These are phyloP conservation scores for Vigna trinervia DNA, from an alignment of 306 rosid genomes.

Conservation along the genomic window DNA sequence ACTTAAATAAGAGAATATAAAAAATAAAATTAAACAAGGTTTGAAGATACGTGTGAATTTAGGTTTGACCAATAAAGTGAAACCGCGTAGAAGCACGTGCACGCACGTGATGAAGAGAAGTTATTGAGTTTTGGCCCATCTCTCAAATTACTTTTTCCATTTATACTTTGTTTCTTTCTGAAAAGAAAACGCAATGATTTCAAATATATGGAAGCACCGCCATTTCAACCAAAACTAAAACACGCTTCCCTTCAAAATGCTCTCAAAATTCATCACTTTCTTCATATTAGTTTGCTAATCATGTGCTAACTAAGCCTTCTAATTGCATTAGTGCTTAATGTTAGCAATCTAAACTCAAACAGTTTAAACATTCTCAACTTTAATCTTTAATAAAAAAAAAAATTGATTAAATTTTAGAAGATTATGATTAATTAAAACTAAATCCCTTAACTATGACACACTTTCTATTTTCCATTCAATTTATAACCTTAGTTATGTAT, in stretches of 20 bases:
- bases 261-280: constrained; percentile 37
- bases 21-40: too few species aligned
- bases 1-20: too few species aligned
- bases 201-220: constrained; percentile 10
- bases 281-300: not conserved
- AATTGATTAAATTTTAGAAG: too few species aligned
- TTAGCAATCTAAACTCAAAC: too few species aligned
- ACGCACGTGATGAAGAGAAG: not conserved
- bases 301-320: too few species aligned
- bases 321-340: too few species aligned
- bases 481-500: too few species aligned
- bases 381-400: too few species aligned
- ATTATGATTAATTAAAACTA: too few species aligned
- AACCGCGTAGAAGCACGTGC: constrained; percentile 27
- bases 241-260: constrained; percentile 34
- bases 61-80: not conserved
- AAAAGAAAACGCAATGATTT: constrained; percentile 35
- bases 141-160: constrained; percentile 23
- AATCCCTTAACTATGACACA: too few species aligned
- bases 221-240: constrained; percentile 10
- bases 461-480: too few species aligned
- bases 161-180: constrained; percentile 34
- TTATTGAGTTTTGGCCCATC: constrained; percentile 21
- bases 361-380: too few species aligned
- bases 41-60: not conserved